Percentiles rank a stretch among this genome's conserved stretches.
Evolutionary conservation across 2,329 filamentous ascomycete species (phyloP).

Genomic region (Pseudogymnoascus sp.): DNA sequence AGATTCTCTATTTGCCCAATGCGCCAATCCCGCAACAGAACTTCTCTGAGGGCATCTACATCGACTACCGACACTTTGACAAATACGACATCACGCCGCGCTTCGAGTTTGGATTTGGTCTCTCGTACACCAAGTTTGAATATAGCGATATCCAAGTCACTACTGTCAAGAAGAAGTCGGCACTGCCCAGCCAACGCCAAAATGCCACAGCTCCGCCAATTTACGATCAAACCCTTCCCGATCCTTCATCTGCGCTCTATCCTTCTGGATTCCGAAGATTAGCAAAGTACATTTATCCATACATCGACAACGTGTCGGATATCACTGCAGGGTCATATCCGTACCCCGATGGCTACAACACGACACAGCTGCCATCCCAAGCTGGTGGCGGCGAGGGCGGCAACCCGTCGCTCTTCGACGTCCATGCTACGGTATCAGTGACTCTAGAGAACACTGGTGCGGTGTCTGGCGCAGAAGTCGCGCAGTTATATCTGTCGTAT

Average conservation of each 20-base stretch:
- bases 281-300: slow-evolving; percentile 60
- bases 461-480: slow-evolving; percentile 42
- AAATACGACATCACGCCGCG: slow-evolving; percentile 64
- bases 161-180: slow-evolving; percentile 30
- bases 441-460: slow-evolving; percentile 50
- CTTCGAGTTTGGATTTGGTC: slow-evolving; percentile 79
- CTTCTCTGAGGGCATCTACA: slow-evolving; percentile 74
- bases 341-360: slow-evolving; percentile 40
- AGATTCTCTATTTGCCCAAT: slow-evolving; percentile 63
- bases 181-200: slow-evolving; percentile 26
- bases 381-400: slow-evolving; percentile 57
- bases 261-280: slow-evolving; percentile 48
- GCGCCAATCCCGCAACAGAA: slow-evolving; percentile 77
- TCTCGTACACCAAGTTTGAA: slow-evolving; percentile 59
- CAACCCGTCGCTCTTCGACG: slow-evolving; percentile 47
- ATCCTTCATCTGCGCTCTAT: slow-evolving; percentile 44
- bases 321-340: slow-evolving; percentile 33
- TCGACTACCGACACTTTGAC: slow-evolving; percentile 88
- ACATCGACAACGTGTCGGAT: slow-evolving; percentile 30
- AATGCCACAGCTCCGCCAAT: slow-evolving; percentile 37
- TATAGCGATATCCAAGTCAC: slow-evolving; percentile 40
- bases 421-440: slow-evolving; percentile 45
- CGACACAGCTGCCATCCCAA: slow-evolving; percentile 38
- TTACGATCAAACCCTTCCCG: slow-evolving; percentile 43
- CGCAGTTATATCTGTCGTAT: slow-evolving; percentile 48